Percentiles rank a stretch among this genome's conserved stretches.
These are phyloP conservation scores for Saksenaea vasiformis DNA, from an alignment of 371 early-diverging fungal species.

Conservation along the genomic window DNA sequence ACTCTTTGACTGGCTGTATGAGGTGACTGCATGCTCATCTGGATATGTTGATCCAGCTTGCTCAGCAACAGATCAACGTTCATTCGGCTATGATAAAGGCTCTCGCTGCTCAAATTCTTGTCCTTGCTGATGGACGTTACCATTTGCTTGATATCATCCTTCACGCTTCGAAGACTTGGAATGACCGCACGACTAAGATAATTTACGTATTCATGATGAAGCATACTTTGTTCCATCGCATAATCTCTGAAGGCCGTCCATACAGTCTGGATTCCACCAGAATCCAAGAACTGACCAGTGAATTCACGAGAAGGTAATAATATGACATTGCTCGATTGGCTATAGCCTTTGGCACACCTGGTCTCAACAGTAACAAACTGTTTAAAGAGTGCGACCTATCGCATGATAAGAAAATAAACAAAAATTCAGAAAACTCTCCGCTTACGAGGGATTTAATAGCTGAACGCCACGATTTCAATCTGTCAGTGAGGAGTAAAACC, in stretches of 20 bases:
- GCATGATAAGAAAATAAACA: background rate
- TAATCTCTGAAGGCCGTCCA: constrained; percentile 44
- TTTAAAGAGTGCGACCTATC: constrained; percentile 35
- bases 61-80: constrained; percentile 26
- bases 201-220: constrained; percentile 39
- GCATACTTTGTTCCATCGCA: constrained; percentile 37
- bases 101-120: constrained; percentile 26
- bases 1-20: constrained; percentile 22
- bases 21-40: constrained; percentile 24
- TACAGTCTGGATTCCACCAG: constrained; percentile 50
- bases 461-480: constrained; percentile 39
- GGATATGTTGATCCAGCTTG: constrained; percentile 30
- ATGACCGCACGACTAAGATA: constrained; percentile 38
- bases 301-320: constrained; percentile 29
- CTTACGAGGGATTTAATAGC: constrained; percentile 43
- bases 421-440: background rate
- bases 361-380: constrained; percentile 31
- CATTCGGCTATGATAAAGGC: constrained; percentile 36
- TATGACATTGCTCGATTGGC: constrained; percentile 24
- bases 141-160: constrained; percentile 39
- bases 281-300: constrained; percentile 38
- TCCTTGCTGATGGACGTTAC: constrained; percentile 32
- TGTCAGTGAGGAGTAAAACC: constrained; percentile 21
- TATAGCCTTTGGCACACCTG: constrained; percentile 27
- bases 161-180: constrained; percentile 38